Conservation (phyloP, 805 yeast genomes). For the Debaryomyces castellii region DNA sequence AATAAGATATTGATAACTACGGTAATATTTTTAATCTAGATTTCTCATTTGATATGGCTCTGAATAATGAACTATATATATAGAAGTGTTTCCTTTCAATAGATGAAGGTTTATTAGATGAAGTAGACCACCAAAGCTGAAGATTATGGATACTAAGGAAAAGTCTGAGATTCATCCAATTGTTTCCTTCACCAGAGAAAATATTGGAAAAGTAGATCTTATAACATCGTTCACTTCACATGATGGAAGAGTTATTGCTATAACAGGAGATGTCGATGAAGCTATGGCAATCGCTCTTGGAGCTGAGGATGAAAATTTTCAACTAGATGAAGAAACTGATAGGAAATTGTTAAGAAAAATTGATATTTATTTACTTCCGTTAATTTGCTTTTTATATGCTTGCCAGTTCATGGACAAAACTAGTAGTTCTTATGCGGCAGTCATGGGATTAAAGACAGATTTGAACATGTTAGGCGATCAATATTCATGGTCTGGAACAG, state of each 20-base stretch:
- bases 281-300: slow-evolving; percentile 33
- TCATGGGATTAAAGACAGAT: slow-evolving; percentile 38
- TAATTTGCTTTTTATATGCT: slow-evolving; percentile 22
- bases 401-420: slow-evolving; percentile 38
- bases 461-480: slow-evolving; percentile 34
- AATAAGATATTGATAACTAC: too few relatives aligned
- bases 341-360: slow-evolving; percentile 19
- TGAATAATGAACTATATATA: too few relatives aligned
- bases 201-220: slow-evolving; percentile 1
- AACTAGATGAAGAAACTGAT: slow-evolving; percentile 14
- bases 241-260: slow-evolving; percentile 19
- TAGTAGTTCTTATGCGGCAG: slow-evolving; percentile 37
- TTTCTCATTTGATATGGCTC: too few relatives aligned
- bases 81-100: too few relatives aligned
- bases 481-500: slow-evolving; percentile 38
- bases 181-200: slow-evolving; percentile 5
- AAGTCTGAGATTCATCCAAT: slow-evolving; percentile 1
- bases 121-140: too few relatives aligned
- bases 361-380: slow-evolving; percentile 23
- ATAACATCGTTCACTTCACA: slow-evolving; percentile 15
- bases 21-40: too few relatives aligned
- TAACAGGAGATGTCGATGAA: slow-evolving; percentile 37
- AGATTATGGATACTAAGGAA: background rate
- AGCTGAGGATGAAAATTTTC: slow-evolving; percentile 8
- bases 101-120: too few relatives aligned